A percentile compares a stretch with the other conserved stretches of the same genome.
Evolutionary conservation across 257 asterid genomes (phyloP).

Genomic region (Eucommia ulmoides): DNA sequence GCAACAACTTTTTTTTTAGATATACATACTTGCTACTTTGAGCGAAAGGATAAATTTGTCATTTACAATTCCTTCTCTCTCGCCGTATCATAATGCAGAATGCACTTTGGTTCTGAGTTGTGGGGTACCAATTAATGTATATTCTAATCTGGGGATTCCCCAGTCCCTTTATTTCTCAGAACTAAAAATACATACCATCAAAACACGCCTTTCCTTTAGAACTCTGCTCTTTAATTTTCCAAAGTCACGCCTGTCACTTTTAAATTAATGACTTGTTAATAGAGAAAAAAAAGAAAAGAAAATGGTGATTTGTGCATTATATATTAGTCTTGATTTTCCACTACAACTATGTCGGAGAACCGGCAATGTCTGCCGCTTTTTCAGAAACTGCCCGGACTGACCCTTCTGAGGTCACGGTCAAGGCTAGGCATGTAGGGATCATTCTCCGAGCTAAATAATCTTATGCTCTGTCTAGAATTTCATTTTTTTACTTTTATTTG

Average conservation of each 20-base stretch:
- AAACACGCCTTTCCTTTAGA: background rate
- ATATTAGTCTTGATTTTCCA: too few species aligned
- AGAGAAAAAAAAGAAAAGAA: background rate
- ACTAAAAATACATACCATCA: background rate
- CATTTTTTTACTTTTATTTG: background rate
- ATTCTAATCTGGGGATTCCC: too few species aligned
- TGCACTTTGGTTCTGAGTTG: background rate
- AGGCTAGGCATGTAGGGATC: slow-evolving; percentile 17
- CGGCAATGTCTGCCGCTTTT: slow-evolving; percentile 14
- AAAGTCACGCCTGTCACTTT: slow-evolving; percentile 46
- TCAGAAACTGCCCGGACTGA: slow-evolving; percentile 50
- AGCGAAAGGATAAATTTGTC: background rate
- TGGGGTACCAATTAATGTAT: too few species aligned
- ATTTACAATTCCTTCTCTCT: background rate
- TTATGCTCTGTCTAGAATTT: slow-evolving; percentile 24
- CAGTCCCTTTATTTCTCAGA: background rate
- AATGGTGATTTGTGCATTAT: too few species aligned
- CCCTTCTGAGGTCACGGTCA: slow-evolving; percentile 37
- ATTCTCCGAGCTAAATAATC: slow-evolving; percentile 18
- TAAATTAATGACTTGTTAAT: background rate
- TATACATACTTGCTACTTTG: too few species aligned
- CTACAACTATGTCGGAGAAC: slow-evolving; percentile 24
- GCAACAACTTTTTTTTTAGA: too few species aligned
- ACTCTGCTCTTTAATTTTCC: background rate
- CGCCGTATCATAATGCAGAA: background rate